Evolutionary conservation across 345 rosid species (phyloP).

Genomic region (Bruguiera sexangula): DNA sequence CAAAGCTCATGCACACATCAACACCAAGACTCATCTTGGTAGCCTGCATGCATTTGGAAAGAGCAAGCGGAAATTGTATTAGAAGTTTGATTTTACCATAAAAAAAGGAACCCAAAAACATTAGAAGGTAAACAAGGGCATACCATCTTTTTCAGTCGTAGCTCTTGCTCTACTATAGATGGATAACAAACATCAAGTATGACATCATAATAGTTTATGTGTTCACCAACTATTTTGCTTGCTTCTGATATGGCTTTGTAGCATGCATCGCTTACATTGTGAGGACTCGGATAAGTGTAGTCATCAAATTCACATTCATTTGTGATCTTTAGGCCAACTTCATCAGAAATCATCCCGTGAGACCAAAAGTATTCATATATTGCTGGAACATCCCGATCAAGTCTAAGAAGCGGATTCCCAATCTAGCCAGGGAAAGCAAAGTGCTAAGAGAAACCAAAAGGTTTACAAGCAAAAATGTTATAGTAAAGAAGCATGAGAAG

Average conservation of each 20-base stretch:
- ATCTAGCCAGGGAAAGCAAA: constrained; percentile 42
- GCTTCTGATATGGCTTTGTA: constrained; percentile 48
- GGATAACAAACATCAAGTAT: constrained; percentile 84
- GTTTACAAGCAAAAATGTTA: no score
- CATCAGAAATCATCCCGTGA: constrained; percentile 95
- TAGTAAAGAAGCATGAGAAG: no score
- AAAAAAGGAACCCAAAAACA: no score
- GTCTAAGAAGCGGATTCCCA: constrained; percentile 85
- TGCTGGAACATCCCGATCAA: constrained; percentile 68
- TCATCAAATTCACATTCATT: constrained; percentile 76
- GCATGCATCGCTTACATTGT: constrained; percentile 50
- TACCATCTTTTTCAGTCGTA: constrained; percentile 71
- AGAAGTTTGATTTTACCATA: background rate
- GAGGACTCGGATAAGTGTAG: constrained; percentile 55
- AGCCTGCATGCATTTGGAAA: constrained; percentile 37
- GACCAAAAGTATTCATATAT: constrained; percentile 88
- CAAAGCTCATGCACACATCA: constrained; percentile 74
- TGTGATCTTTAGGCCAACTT: constrained; percentile 66
- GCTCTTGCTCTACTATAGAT: constrained; percentile 82
- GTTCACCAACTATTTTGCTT: constrained; percentile 50
- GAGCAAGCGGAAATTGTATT: background rate
- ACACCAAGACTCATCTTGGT: constrained; percentile 74
- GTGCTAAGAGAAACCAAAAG: background rate
- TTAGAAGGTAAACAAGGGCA: background rate
- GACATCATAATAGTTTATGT: constrained; percentile 71